Evolutionary conservation across 2,329 filamentous ascomycete genomes (phyloP).

Genomic region (Chaetomium sp.): DNA sequence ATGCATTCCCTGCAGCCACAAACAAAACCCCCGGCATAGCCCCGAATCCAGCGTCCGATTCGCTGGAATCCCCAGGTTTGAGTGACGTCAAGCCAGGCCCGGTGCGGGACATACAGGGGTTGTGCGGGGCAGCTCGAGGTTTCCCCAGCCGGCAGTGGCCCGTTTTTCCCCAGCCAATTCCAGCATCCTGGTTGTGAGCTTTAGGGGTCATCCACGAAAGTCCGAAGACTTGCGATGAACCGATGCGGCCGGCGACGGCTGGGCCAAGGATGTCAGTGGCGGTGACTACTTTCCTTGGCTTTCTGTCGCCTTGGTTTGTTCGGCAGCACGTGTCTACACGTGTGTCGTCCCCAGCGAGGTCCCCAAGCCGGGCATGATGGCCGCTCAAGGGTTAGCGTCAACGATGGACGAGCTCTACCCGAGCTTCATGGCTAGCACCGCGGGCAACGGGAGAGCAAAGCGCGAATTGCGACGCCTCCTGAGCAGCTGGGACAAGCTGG

Average conservation of each 20-base stretch:
- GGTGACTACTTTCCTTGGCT: constrained; percentile 17
- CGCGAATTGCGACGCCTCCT: too few species aligned
- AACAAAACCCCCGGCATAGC: constrained; percentile 28
- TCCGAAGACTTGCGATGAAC: constrained; percentile 8
- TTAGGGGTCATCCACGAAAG: neutral
- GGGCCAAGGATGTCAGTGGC: constrained; percentile 19
- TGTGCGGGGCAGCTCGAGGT: constrained; percentile 13
- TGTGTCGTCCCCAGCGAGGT: too few species aligned
- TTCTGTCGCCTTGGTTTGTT: neutral
- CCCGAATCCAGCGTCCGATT: constrained; percentile 30
- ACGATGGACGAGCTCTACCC: too few species aligned
- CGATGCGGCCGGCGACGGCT: neutral
- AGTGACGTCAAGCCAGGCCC: constrained; percentile 33
- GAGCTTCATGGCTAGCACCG: too few species aligned
- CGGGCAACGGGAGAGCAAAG: too few species aligned
- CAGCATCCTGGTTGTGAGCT: neutral
- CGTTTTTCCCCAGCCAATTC: constrained; percentile 1
- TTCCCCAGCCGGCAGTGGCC: constrained; percentile 6
- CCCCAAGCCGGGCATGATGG: too few species aligned
- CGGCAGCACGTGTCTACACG: neutral
- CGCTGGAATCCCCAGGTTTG: constrained; percentile 9
- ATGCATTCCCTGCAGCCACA: constrained; percentile 17
- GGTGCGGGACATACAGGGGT: constrained; percentile 22
- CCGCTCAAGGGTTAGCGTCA: too few species aligned
- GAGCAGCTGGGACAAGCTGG: too few species aligned